Evolutionary conservation across 208 protist genomes (phyloP), one percentile per base, ranked within the genome.

Genomic region (Wallacemonas sp.): DNA sequence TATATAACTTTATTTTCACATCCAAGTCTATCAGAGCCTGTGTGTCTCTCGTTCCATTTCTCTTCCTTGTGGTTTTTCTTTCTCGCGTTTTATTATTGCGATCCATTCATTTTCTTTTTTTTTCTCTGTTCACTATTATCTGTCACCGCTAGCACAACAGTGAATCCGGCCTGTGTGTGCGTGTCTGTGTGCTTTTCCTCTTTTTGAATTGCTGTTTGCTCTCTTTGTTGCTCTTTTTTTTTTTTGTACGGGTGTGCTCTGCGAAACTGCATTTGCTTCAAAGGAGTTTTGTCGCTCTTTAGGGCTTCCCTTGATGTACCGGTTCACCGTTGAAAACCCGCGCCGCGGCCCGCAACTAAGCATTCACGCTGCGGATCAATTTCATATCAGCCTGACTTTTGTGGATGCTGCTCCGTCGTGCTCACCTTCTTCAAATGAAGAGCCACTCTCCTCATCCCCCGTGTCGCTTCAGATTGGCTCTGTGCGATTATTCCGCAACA

Each of bases 401-500:
- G 41, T 33, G 15, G 11, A 46, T 19, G 17, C 42, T 22, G 42
- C 14, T 22, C 17, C 42, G 22, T 21, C 4, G n/a, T n/a, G n/a
- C n/a, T n/a, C n/a, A n/a, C n/a, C n/a, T n/a, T n/a, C n/a, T n/a
- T n/a, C n/a, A n/a, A n/a, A n/a, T n/a, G n/a, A n/a, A n/a, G n/a
- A n/a, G n/a, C n/a, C 33, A 27, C 31, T 26, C 8, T 22, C 28
- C n/a, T 38, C 39, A 3, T 36, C 65, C 12, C 39, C 39, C n/a
- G 39, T 72, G 19, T 44, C 42, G 2, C 21, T 76, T 33, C 65
- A 51, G 0, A 38, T 80, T 1, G 81, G 90, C 15, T 34, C 71
- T 1, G 61, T 96, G 9, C 75, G 79, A 14, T 62, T 96, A 11
- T 56, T 91, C 28, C 85, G 90, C 21, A 56, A 70, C 42, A 66